phyloP scores from a whole-genome alignment of 495 filamentous ascomycete genomes.

The Penicillium soppii region DNA sequence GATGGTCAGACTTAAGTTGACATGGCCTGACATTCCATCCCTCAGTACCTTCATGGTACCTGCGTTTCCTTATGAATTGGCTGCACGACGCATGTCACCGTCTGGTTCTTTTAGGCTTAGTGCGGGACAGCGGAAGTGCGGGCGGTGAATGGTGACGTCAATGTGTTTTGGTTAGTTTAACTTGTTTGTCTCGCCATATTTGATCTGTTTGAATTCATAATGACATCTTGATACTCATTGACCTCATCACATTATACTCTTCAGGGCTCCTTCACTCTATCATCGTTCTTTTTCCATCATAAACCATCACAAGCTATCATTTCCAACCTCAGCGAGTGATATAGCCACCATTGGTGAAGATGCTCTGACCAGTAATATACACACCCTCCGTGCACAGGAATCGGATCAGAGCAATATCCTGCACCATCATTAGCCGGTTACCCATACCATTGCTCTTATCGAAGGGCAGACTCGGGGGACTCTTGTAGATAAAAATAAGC shows the following conservation, averaged over 20 bases:
- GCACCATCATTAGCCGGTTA: conserved; percentile 28
- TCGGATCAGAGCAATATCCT: conserved; percentile 36
- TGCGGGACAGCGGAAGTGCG: neutral
- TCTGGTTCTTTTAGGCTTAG: conserved; percentile 10
- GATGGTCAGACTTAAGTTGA: too few species aligned
- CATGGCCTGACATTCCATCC: neutral
- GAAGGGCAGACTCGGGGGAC: conserved; percentile 30
- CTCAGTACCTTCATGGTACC: conserved; percentile 1
- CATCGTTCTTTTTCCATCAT: too few species aligned
- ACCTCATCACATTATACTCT: neutral
- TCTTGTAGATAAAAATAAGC: conserved; percentile 36
- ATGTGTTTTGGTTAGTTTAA: neutral
- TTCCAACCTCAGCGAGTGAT: conserved; percentile 23
- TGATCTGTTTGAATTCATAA: neutral
- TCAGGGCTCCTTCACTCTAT: too few species aligned
- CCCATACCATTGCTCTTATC: conserved; percentile 36
- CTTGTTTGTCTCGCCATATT: neutral
- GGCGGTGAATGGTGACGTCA: conserved; percentile 6
- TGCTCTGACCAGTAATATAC: conserved; percentile 43
- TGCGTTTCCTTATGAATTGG: conserved; percentile 4
- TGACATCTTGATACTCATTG: neutral
- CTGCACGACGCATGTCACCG: conserved; percentile 16
- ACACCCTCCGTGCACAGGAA: conserved; percentile 37
- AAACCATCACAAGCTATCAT: too few species aligned
- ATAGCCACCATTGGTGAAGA: conserved; percentile 42